A percentile compares a stretch with the other conserved stretches of the same genome.
phyloP scores from a whole-genome alignment of 768 basidiomycete genomes.

The Lactifluus piperatus region DNA sequence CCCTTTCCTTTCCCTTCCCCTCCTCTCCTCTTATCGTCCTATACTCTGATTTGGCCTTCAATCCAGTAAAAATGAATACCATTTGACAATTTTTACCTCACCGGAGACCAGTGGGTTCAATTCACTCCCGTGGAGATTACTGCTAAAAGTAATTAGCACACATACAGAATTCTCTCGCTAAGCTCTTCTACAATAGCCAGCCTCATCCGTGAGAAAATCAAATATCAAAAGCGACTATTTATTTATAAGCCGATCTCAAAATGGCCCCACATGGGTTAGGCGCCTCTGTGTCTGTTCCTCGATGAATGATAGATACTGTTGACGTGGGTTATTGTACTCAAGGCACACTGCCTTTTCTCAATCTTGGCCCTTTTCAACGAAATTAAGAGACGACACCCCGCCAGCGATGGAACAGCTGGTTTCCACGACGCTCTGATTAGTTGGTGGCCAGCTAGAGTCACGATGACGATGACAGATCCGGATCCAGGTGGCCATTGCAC shows the following conservation, averaged over 20 bases:
- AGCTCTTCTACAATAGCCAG: background rate
- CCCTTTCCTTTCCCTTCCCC: background rate
- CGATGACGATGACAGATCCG: background rate
- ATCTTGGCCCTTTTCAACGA: too few species aligned
- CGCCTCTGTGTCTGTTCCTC: background rate
- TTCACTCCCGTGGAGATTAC: constrained; percentile 5
- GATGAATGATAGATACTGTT: background rate
- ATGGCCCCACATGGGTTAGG: too few species aligned
- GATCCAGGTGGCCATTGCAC: background rate
- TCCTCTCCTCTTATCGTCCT: background rate
- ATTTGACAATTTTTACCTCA: background rate
- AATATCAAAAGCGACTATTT: background rate
- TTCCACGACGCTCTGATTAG: background rate
- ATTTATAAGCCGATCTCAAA: constrained; percentile 3
- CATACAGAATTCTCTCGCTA: background rate
- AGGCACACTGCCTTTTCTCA: background rate
- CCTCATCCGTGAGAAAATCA: background rate
- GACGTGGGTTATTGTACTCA: background rate
- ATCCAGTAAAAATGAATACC: background rate
- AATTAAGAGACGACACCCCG: background rate
- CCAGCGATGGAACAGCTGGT: background rate
- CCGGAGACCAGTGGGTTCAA: background rate
- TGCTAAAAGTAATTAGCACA: constrained; percentile 3
- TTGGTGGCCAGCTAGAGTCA: background rate
- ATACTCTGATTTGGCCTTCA: too few species aligned